phyloP scores from a whole-genome alignment of 2,329 filamentous ascomycete species.

The Trichophyton schoenleinii region DNA sequence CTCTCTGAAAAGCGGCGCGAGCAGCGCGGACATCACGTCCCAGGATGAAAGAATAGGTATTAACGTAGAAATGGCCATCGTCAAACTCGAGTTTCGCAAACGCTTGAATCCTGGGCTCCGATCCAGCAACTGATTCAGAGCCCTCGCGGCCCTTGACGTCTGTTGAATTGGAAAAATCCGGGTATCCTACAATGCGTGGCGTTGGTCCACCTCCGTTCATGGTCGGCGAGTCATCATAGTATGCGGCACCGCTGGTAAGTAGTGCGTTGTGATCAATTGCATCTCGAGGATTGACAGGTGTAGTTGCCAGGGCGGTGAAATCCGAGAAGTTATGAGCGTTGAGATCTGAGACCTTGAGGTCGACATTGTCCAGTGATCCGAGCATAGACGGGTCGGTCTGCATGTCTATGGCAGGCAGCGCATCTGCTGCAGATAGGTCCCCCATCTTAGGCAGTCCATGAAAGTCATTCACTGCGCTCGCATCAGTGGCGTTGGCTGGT shows the following conservation, averaged over 20 bases:
- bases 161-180: conserved; percentile 21
- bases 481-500: background rate
- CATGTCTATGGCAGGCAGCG: background rate
- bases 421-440: background rate
- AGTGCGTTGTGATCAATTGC: conserved; percentile 30
- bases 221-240: conserved; percentile 25
- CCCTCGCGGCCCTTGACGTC: conserved; percentile 21
- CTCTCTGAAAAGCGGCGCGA: conserved; percentile 34
- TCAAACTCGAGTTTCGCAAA: conserved; percentile 53
- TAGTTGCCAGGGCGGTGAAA: conserved; percentile 26
- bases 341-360: conserved; percentile 5
- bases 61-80: conserved; percentile 55
- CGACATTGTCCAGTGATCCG: background rate
- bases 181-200: conserved; percentile 14
- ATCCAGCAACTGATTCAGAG: conserved; percentile 27
- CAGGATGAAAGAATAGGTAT: conserved; percentile 50
- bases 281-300: conserved; percentile 23
- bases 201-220: conserved; percentile 7
- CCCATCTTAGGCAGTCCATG: background rate
- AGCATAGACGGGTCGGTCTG: background rate
- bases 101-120: conserved; percentile 41
- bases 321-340: conserved; percentile 14
- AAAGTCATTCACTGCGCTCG: background rate
- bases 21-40: conserved; percentile 47
- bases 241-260: conserved; percentile 21